Conservation (phyloP, 1,284 basidiomycete species). For the Phylloporus sp. region DNA sequence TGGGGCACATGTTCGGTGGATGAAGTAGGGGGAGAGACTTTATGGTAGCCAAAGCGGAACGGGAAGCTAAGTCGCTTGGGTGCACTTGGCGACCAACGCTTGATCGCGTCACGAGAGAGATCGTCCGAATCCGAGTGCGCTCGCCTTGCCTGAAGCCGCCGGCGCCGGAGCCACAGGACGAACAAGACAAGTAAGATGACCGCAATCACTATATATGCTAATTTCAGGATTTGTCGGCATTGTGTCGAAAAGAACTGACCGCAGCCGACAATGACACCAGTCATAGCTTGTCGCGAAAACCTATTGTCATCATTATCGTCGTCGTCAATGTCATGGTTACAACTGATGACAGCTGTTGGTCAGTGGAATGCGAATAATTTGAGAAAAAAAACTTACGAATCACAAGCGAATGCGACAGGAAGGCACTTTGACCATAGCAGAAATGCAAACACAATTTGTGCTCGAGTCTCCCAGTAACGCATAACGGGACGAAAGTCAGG, state of each 20-base stretch:
- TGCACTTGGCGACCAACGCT: background rate
- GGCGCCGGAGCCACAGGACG: background rate
- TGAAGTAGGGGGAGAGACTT: background rate
- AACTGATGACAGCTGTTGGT: background rate
- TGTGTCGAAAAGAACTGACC: background rate
- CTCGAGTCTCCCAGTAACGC: background rate
- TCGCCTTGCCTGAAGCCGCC: constrained; percentile 1
- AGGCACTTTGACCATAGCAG: background rate
- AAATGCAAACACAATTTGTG: background rate
- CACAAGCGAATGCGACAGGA: background rate
- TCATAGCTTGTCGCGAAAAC: background rate
- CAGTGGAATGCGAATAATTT: background rate
- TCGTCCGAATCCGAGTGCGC: background rate
- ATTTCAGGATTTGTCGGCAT: constrained; percentile 9
- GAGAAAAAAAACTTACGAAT: background rate
- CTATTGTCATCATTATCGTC: background rate
- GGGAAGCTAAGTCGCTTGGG: constrained; percentile 9
- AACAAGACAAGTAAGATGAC: background rate
- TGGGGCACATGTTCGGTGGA: constrained; percentile 1
- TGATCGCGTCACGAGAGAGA: background rate
- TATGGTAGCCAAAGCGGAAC: background rate
- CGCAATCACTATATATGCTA: background rate
- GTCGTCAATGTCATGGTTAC: background rate
- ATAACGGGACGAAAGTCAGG: background rate
- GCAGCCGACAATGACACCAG: background rate